Evolutionary conservation across 2,329 filamentous ascomycete species (phyloP).

Genomic region (Fusarium udum): DNA sequence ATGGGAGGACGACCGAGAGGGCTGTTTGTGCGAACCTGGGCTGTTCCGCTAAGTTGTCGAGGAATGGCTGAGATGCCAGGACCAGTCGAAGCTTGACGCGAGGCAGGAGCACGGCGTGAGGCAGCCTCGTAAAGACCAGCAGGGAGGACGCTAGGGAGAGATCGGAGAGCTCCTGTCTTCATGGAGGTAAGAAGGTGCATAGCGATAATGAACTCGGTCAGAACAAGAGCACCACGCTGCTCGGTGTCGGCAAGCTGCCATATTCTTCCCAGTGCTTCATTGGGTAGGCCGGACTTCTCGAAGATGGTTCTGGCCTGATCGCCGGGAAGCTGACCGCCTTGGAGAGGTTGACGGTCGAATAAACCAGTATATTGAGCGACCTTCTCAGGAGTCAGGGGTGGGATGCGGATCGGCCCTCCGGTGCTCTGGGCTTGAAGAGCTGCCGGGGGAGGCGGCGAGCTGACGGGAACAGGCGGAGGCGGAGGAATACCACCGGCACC

Average conservation of each 20-base stretch:
- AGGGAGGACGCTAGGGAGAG: conserved; percentile 82
- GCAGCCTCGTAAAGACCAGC: conserved; percentile 91
- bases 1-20: conserved; percentile 63
- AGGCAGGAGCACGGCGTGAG: conserved; percentile 66
- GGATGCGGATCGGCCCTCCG: conserved; percentile 82
- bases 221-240: conserved; percentile 84
- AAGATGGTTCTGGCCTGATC: conserved; percentile 94
- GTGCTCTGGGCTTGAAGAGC: conserved; percentile 66
- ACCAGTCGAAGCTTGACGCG: conserved; percentile 62
- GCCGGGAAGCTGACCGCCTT: conserved; percentile 76
- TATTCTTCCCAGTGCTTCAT: conserved; percentile 91
- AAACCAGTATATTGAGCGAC: conserved; percentile 87
- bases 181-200: conserved; percentile 97
- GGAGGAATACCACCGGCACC: conserved; percentile 53
- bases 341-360: conserved; percentile 87
- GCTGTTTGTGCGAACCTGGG: conserved; percentile 70
- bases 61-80: conserved; percentile 74
- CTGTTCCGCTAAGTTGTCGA: conserved; percentile 80
- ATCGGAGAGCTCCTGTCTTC: conserved; percentile 83
- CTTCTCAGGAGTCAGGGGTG: conserved; percentile 87
- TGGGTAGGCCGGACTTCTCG: conserved; percentile 88
- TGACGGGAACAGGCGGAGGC: conserved; percentile 48
- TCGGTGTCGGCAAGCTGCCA: conserved; percentile 96
- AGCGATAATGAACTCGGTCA: conserved; percentile 95
- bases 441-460: conserved; percentile 59